These are phyloP conservation scores for Pyrenochaeta sp. DNA, from an alignment of 2,329 filamentous ascomycete genomes.

Conservation along the genomic window DNA sequence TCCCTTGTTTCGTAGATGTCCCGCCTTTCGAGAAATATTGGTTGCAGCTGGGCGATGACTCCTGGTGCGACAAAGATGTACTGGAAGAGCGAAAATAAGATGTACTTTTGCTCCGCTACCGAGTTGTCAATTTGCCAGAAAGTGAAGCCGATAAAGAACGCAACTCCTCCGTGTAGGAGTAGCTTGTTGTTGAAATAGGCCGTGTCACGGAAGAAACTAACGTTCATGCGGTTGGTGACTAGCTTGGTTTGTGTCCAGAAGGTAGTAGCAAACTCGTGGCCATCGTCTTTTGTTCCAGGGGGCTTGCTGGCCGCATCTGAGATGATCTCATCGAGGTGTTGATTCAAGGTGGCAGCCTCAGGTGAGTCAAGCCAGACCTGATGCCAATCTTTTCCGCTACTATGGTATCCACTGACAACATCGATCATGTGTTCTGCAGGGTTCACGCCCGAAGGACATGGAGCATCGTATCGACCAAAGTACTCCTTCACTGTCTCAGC, in stretches of 20 bases:
- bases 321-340: conserved; percentile 49
- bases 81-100: conserved; percentile 57
- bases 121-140: conserved; percentile 23
- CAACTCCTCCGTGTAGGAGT: conserved; percentile 11
- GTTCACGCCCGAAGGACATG: conserved; percentile 59
- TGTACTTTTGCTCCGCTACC: conserved; percentile 47
- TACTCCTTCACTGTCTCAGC: conserved; percentile 68
- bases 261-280: conserved; percentile 29
- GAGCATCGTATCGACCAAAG: conserved; percentile 59
- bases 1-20: conserved; percentile 64
- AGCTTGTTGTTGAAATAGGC: conserved; percentile 25
- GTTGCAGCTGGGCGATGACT: conserved; percentile 48
- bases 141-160: conserved; percentile 23
- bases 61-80: conserved; percentile 49
- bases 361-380: conserved; percentile 47
- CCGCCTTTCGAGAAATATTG: conserved; percentile 51
- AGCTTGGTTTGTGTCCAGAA: conserved; percentile 18
- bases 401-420: conserved; percentile 58
- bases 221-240: conserved; percentile 18
- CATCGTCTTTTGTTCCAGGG: too few relatives aligned
- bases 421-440: conserved; percentile 81
- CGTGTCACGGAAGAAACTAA: conserved; percentile 14
- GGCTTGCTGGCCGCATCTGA: too few relatives aligned
- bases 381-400: conserved; percentile 54
- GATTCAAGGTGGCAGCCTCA: conserved; percentile 38